These are phyloP conservation scores for Leccinum disarticulatum DNA, from an alignment of 768 basidiomycete species.

Conservation along the genomic window DNA sequence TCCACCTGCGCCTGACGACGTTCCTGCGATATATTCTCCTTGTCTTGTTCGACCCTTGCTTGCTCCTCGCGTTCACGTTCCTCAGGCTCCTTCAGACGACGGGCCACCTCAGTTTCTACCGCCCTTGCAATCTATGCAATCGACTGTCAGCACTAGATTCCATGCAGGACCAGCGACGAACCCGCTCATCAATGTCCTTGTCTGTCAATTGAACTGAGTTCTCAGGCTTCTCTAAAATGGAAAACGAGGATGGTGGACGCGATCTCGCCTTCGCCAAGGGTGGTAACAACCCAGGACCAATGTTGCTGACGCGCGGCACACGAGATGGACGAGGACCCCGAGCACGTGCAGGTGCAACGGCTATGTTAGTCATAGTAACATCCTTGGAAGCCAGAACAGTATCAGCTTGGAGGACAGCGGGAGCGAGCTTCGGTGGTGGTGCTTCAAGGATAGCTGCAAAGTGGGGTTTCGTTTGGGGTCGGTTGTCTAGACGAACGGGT, in stretches of 20 bases:
- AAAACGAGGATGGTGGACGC: slow-evolving; percentile 18
- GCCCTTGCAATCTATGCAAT: slow-evolving; percentile 60
- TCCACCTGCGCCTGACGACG: slow-evolving; percentile 8
- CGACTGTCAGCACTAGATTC: neutral
- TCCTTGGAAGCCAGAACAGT: slow-evolving; percentile 26
- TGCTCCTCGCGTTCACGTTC: slow-evolving; percentile 35
- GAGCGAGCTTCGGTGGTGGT: slow-evolving; percentile 44
- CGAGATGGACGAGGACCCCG: slow-evolving; percentile 33
- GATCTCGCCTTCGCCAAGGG: slow-evolving; percentile 20
- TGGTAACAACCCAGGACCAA: slow-evolving; percentile 27
- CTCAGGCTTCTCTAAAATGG: slow-evolving; percentile 19
- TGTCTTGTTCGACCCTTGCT: slow-evolving; percentile 23
- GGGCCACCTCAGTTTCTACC: slow-evolving; percentile 72
- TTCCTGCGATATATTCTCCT: slow-evolving; percentile 24
- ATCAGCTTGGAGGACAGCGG: slow-evolving; percentile 46
- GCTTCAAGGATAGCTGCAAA: slow-evolving; percentile 64
- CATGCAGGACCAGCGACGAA: slow-evolving; percentile 24
- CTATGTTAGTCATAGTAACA: slow-evolving; percentile 9
- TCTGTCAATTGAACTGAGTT: slow-evolving; percentile 44
- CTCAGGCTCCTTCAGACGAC: slow-evolving; percentile 53
- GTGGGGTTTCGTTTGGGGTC: slow-evolving; percentile 56
- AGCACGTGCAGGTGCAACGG: slow-evolving; percentile 11
- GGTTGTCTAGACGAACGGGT: slow-evolving; percentile 46
- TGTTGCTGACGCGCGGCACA: slow-evolving; percentile 32
- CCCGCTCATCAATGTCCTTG: slow-evolving; percentile 74